Base-by-base conservation (phyloP, 768 basidiomycete species). In the Royoungia palumana region DNA sequence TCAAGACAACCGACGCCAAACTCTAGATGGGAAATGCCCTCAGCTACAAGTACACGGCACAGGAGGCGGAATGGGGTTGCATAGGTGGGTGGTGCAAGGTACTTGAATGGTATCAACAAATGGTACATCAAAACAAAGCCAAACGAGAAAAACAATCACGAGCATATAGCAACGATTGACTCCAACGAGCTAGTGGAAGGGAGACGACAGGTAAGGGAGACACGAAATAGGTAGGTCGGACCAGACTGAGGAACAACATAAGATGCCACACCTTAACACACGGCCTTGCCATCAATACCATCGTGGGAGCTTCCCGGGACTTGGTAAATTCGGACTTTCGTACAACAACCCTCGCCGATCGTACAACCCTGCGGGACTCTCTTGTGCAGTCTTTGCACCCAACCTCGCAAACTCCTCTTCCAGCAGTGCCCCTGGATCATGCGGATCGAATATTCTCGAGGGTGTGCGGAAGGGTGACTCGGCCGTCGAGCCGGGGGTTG, bases 371-470 rank as follows among this genome's bases (percentile, higher is more conserved):
- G 69, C 74, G 0, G 87, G 87, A 58, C 85, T 88, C 30, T 83
- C 82, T 19, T 75, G 75, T 24, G 65, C 59, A 5, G 66, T 71
- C 49, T 57, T 70, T 38, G 54, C 61, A 4, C 75, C 73, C 49
- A 81, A 66, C 47, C 82, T 71, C 41, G 75, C 78, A 46, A 91
- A 70, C 49, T 91, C 89, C 41, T 90, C 89, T 41, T 88, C 85
- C 20, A 90, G 70, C 36, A 88, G 58, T 27, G 77, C 70, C 27
- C 77, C 71, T 4, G 87, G 85, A 64, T 89, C 85, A 54, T 86
- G 82, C 25, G 87, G 86, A 61, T 89, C 87, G 53, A 80, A 81
- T 27, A 86, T 72, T 22, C 70, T 51, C 6, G 70, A 51, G 4
- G 80, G 82, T 12, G 79, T 77, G 17, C 76, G 73, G 63, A 76